Base-by-base conservation (phyloP, 2,329 filamentous ascomycete species). In the Clonostachys byssicola region DNA sequence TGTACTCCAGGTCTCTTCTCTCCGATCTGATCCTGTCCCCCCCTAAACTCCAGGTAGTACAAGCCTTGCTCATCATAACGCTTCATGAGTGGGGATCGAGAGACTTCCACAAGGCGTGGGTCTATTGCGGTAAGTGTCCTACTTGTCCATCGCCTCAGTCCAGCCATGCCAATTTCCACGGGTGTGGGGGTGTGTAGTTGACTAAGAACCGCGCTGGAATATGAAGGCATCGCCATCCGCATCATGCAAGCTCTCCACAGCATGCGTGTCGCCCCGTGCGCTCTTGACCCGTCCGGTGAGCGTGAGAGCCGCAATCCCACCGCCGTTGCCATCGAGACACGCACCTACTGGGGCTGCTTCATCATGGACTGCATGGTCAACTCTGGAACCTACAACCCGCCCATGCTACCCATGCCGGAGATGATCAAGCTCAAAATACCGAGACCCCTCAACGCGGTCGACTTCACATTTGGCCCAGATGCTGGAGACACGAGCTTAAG, bases 321-420 rank as follows among this genome's bases (percentile, higher is more conserved):
- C 7, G 54, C 58, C 5, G 52, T 56, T 0, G 60, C 64, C 0
- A 61, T 66, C 5, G 61, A 70, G 36, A 68, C 65, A 3, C 54
- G 70, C 2, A 71, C 70, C 1, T 72, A 70, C 40, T 74, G 71
- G 71, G 64, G 64, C 0, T 73, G 71, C 50, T 72, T 72, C 46
- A 64, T 74, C 33, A 66, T 74, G 60, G 70, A 73, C 48, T 66
- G 70, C 10, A 65, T 71, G 44, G 61, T 74, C 36, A 68, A 68
- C 36, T 72, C 67, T 2, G 69, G 68, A 0, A 70, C 63, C 0
- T 67, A 68, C 20, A 65, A 66, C 8, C 63, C 65, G 0, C 63
- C 61, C 5, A 65, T 67, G 57, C 56, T 69, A 0, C 61, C 63
- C 5, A 59, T 67, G 51, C 53, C 56, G 0, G 61, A 66, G 12